Evolutionary conservation across 2,329 filamentous ascomycete species (phyloP), one percentile per base, ranked within the genome.

Genomic region (Chalaropsis thielavioides): DNA sequence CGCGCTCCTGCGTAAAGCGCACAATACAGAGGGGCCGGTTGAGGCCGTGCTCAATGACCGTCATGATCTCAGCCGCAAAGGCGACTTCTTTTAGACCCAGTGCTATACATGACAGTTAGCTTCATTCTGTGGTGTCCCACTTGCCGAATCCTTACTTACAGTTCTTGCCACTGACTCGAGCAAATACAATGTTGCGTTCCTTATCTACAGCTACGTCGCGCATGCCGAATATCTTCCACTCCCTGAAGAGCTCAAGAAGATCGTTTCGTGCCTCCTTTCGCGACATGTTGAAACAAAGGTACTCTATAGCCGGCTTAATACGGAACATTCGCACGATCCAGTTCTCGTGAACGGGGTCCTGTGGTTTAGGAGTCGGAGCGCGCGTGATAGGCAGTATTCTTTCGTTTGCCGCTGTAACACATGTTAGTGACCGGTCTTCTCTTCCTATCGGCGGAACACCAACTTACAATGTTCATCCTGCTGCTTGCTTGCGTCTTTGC

Each of bases 251-350:
- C 61, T 83, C 82, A 27, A 86, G 81, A 22, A 95, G 80, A 71
- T 95, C 91, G 71, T 89, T 87, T 54, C 90, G 84, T 54, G 87
- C 88, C 67, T 85, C 80, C 70, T 87, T 87, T 4, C 76, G 73
- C 35, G 87, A 83, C 27, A 90, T 80, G 2, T 80, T 81, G 73
- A 96, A 86, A 73, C 90, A 94, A 17, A 96, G 75, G 35, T 89
- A 81, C 68, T 84, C 83, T 17, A 79, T 86, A 0, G 87, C 89
- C 1, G 92, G 92, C 73, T 94, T 96, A 72, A 96, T 87, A 64
- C 90, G 85, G 77, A 97, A 90, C 58, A 97, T 83, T 17, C 90
- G 88, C 38, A 90, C 87, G 63, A 97, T 82, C 92, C 92, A 96
- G 70, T 88, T 95, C 71, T 90, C 86, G 72, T 85, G 86, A 38